Evolutionary conservation across 345 rosid genomes (phyloP), one percentile per base, ranked within the genome.

Genomic region (Hibiscus syriacus): DNA sequence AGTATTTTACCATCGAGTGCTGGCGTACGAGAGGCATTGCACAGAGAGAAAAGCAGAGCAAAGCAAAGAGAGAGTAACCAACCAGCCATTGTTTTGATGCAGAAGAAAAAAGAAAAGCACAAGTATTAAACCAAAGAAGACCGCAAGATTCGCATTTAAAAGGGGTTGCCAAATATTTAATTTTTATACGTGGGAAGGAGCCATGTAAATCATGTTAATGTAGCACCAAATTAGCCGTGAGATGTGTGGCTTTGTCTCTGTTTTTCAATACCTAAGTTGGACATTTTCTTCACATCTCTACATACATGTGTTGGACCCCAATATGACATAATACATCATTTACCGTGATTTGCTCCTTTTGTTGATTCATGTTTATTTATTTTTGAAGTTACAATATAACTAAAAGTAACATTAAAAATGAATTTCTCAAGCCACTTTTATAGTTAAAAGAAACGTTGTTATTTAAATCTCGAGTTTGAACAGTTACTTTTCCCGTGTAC

Each of bases 51-150:
- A 27, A 48, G 13, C n/a, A 64, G 68, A 46, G 25, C 5, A 45
- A 64, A 45, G 68, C 55, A 64, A 46, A 64, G 68, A 46, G 55
- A 64, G 68, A 27, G 68, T n/a, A 64, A 9, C 54, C 20, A 45
- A 45, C 41, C 8, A 1, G 55, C 41, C 68, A 64, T 64, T 25
- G 34, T 48, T n/a, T 5, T 17, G 68, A n/a, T 64, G 68, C 14
- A 1, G 55, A 23, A n/a, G n/a, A n/a, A n/a, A n/a, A n/a, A n/a
- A n/a, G n/a, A n/a, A n/a, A n/a, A n/a, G n/a, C 19, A 12, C 16
- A n/a, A 29, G 14, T 9, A 6, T 48, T 29, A 30, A 29, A 65
- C 23, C 27, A 17, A 65, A 17, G 23, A 19, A n/a, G 10, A 50
- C 11, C 23, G 17, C 7, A 27, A 65, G n/a, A 41, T 29, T 5